Percentiles rank a stretch among this genome's conserved stretches.
Conservation (phyloP, 345 rosid species). For the Pistacia vera region DNA sequence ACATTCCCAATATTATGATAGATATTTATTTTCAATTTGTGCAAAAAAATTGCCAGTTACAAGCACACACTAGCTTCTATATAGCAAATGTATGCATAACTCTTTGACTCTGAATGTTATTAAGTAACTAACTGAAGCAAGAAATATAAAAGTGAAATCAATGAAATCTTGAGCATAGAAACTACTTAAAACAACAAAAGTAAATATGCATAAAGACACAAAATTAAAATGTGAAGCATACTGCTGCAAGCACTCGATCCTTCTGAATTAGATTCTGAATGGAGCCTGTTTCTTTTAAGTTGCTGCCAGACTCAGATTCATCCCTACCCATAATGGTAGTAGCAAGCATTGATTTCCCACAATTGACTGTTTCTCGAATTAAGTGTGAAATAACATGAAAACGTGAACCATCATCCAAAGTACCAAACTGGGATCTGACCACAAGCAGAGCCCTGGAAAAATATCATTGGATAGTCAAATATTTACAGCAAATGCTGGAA, state of each 20-base stretch:
- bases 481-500: constrained; percentile 12
- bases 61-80: background rate
- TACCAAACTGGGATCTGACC: constrained; percentile 76
- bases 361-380: constrained; percentile 84
- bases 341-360: constrained; percentile 83
- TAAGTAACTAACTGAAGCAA: background rate
- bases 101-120: too few relatives aligned
- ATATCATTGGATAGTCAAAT: constrained; percentile 21
- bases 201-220: background rate
- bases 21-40: background rate
- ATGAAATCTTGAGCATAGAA: background rate
- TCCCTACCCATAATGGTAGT: constrained; percentile 73
- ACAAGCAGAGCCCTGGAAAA: constrained; percentile 75
- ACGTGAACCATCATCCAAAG: constrained; percentile 85
- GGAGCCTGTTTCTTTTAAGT: constrained; percentile 62
- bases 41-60: background rate
- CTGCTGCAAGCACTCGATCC: constrained; percentile 86
- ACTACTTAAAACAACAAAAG: constrained; percentile 8
- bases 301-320: constrained; percentile 63
- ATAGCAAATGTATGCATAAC: background rate
- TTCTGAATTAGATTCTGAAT: constrained; percentile 82
- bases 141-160: background rate
- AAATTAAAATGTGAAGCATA: constrained; percentile 30
- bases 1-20: background rate
- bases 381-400: constrained; percentile 87